Evolutionary conservation across 495 filamentous ascomycete genomes (phyloP).

Genomic region (Aspergillus olivimuriae): DNA sequence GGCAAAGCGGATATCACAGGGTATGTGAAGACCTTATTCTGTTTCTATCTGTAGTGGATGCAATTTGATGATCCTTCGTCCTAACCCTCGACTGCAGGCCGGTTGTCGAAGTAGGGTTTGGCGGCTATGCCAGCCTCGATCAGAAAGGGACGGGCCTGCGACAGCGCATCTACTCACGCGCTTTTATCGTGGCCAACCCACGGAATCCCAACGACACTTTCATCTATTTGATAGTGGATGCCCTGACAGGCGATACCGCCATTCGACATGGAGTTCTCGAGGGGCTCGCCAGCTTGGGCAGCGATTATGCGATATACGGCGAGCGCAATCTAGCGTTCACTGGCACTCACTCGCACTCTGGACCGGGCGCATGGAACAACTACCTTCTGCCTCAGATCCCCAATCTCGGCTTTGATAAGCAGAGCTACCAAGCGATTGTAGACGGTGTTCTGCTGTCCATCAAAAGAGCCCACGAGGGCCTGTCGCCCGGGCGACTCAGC

Average conservation of each 20-base stretch:
- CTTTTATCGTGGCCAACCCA: conserved; percentile 78
- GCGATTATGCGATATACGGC: conserved; percentile 66
- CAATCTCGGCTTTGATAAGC: conserved; percentile 79
- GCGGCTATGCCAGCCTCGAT: conserved; percentile 86
- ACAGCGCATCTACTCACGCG: conserved; percentile 82
- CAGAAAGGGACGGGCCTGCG: conserved; percentile 84
- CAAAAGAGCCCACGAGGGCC: conserved; percentile 67
- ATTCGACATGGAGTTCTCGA: conserved; percentile 79
- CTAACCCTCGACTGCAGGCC: conserved; percentile 43
- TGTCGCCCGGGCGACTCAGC: conserved; percentile 64
- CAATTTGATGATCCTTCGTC: background rate
- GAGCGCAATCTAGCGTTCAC: conserved; percentile 85
- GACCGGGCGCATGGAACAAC: conserved; percentile 91
- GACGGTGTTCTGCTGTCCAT: conserved; percentile 81
- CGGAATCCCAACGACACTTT: conserved; percentile 64
- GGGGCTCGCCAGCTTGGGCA: conserved; percentile 58
- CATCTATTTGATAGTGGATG: conserved; percentile 84
- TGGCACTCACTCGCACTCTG: conserved; percentile 90
- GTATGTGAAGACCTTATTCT: conserved; percentile 30
- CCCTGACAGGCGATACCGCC: conserved; percentile 85
- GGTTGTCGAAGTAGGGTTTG: conserved; percentile 85
- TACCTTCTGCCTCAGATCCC: conserved; percentile 95
- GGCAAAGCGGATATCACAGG: conserved; percentile 96
- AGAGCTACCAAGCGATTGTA: conserved; percentile 86
- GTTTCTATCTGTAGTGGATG: background rate